These are phyloP conservation scores for Colletotrichum salicis DNA, from an alignment of 2,329 filamentous ascomycete genomes.

Conservation along the genomic window DNA sequence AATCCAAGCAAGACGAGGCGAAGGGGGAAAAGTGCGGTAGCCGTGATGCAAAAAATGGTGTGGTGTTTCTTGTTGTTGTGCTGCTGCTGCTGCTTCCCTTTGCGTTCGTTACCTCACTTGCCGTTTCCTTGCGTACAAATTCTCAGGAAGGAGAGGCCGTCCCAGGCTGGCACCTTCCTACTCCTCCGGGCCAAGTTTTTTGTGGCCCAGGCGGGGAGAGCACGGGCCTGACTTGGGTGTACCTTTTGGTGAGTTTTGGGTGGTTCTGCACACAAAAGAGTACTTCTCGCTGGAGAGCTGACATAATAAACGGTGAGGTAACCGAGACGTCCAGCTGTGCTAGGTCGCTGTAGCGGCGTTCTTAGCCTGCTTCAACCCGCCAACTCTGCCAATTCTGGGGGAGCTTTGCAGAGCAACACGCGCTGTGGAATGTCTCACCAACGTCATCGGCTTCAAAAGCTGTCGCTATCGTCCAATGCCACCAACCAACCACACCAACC, in stretches of 20 bases:
- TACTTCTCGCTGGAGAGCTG: background rate
- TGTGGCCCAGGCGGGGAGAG: background rate
- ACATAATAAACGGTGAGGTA: background rate
- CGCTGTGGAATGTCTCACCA: conserved; percentile 27
- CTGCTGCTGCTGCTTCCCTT: background rate
- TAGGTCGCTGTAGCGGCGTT: background rate
- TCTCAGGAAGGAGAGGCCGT: background rate
- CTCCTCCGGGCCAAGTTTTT: conserved; percentile 4
- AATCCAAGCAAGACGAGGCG: background rate
- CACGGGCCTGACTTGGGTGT: background rate
- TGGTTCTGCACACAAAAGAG: background rate
- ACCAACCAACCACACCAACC: conserved; percentile 12
- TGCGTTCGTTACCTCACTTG: background rate
- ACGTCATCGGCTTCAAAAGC: conserved; percentile 30
- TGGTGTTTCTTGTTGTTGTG: conserved; percentile 3
- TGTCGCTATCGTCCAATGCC: conserved; percentile 3
- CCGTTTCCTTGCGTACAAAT: background rate
- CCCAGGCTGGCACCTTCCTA: background rate
- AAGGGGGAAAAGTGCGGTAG: background rate
- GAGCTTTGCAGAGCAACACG: conserved; percentile 12
- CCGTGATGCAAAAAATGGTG: background rate
- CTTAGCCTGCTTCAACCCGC: conserved; percentile 3
- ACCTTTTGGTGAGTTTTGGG: background rate
- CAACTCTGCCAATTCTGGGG: background rate
- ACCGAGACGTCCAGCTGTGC: background rate